Percentiles rank a stretch among this genome's conserved stretches.
Evolutionary conservation across 2,329 filamentous ascomycete species (phyloP).

Genomic region (Aspergillus felis): DNA sequence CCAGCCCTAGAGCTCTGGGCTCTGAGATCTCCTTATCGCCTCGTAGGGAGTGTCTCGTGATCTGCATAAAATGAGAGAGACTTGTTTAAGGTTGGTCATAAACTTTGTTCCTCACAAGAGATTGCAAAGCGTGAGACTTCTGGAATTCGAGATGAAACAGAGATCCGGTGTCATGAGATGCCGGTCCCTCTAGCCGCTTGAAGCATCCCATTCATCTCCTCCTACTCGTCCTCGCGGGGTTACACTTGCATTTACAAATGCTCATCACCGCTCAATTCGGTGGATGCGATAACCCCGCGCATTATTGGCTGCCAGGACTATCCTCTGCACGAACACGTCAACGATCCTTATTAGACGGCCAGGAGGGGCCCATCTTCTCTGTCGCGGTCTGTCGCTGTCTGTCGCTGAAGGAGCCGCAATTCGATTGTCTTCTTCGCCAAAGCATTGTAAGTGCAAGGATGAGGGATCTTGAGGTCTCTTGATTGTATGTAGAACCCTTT

Average conservation of each 20-base stretch:
- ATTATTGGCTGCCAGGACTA: conserved; percentile 17
- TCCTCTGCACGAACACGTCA: conserved; percentile 27
- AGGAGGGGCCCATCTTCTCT: conserved; percentile 2
- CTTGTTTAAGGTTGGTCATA: not conserved
- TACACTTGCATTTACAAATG: conserved; percentile 7
- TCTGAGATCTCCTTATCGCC: too few relatives aligned
- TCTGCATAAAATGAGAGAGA: not conserved
- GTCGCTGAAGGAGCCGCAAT: conserved; percentile 16
- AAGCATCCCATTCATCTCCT: not conserved
- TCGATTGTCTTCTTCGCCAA: not conserved
- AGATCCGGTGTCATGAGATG: not conserved
- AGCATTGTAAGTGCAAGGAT: not conserved
- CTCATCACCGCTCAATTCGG: conserved; percentile 9
- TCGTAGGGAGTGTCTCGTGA: not conserved
- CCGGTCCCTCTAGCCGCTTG: too few relatives aligned
- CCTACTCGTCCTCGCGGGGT: conserved; percentile 3
- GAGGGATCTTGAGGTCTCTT: not conserved
- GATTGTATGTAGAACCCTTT: not conserved
- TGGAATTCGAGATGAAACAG: not conserved
- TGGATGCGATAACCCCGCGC: conserved; percentile 13
- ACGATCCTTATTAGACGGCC: conserved; percentile 15
- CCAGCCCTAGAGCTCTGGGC: not conserved
- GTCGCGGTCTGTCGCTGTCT: conserved; percentile 7
- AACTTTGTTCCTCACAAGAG: not conserved
- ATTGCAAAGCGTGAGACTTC: not conserved